These are phyloP conservation scores for Talaromyces sp. DNA, from an alignment of 2,329 filamentous ascomycete species.

Conservation along the genomic window DNA sequence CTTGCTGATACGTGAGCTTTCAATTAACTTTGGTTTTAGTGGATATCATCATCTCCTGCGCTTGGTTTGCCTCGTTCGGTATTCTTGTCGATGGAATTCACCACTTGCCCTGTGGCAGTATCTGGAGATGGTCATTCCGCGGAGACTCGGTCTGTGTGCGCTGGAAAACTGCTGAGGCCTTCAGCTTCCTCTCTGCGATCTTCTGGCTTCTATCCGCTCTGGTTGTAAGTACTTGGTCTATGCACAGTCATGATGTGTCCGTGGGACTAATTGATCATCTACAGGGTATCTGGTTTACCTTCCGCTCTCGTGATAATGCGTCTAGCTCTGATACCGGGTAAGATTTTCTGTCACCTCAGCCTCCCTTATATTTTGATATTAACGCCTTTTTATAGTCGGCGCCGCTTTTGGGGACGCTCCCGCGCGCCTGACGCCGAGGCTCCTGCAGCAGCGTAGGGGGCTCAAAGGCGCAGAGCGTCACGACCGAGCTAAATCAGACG, in stretches of 20 bases:
- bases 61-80: constrained; percentile 72
- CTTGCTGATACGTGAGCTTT: neutral
- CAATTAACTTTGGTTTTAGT: constrained; percentile 36
- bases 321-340: constrained; percentile 22
- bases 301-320: constrained; percentile 28
- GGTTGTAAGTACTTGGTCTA: constrained; percentile 44
- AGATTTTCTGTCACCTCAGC: constrained; percentile 17
- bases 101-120: constrained; percentile 55
- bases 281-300: constrained; percentile 42
- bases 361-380: neutral
- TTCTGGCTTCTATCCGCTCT: constrained; percentile 69
- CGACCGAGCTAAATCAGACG: neutral
- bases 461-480: neutral
- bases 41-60: constrained; percentile 68
- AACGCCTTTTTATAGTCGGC: neutral
- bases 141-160: constrained; percentile 61
- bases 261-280: constrained; percentile 12
- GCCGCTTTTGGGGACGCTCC: constrained; percentile 25
- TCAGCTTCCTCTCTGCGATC: constrained; percentile 70
- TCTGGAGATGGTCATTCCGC: constrained; percentile 63
- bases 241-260: neutral
- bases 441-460: neutral
- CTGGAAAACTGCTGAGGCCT: constrained; percentile 72
- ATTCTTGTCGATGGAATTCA: constrained; percentile 63
- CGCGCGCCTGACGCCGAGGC: constrained; percentile 7